Base-by-base conservation (phyloP, 2,329 filamentous ascomycete species). In the Colletotrichum incanum region DNA sequence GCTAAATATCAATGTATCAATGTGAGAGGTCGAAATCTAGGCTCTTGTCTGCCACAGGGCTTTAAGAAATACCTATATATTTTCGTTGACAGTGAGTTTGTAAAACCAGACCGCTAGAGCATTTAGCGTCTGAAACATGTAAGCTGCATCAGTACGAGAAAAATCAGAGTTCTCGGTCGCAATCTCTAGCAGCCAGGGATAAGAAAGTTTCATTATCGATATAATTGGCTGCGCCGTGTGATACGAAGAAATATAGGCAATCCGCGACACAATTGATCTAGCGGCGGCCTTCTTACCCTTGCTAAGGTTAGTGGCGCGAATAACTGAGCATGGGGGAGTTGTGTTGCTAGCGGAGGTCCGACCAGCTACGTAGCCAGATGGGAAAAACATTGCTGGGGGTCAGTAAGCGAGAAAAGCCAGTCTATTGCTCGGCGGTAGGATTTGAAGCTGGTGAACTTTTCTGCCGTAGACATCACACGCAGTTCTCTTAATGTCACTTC, bases 231-330 rank as follows among this genome's bases (percentile, higher is more conserved):
- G 28, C 5, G 28, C 16, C 49, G 5, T 4, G 11, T 34, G 31
- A 28, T 20, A 14, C 31, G 4, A 37, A 0, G 14, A 39, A 39
- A 20, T 12, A 16, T 11, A 56, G 14, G 23, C 20, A 16, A 39
- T 16, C 20, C 31, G n/a, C 4, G 20, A 4, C 60, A 26, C 47
- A 28, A 34, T 59, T 1, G 9, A 65, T 43, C n/a, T 67, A 45
- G 47, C 56, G 4, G 47, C 64, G 68, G 67, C 9, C 16, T 8
- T 62, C 3, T 1, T 41, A 56, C 16, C 68, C 64, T 18, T 34
- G 49, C 23, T 7, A 37, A 43, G 64, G 43, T 49, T 71, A 71
- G 68, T 41, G 68, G 56, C 11, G 20, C 23, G n/a, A 26, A 45
- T 16, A 28, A 11, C 5, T 26, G 34, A 56, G 5, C 23, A 49